Percentiles rank a stretch among this genome's conserved stretches.
These are phyloP conservation scores for Globisporangium viniferum DNA, from an alignment of 352 stramenopile species.

Conservation along the genomic window DNA sequence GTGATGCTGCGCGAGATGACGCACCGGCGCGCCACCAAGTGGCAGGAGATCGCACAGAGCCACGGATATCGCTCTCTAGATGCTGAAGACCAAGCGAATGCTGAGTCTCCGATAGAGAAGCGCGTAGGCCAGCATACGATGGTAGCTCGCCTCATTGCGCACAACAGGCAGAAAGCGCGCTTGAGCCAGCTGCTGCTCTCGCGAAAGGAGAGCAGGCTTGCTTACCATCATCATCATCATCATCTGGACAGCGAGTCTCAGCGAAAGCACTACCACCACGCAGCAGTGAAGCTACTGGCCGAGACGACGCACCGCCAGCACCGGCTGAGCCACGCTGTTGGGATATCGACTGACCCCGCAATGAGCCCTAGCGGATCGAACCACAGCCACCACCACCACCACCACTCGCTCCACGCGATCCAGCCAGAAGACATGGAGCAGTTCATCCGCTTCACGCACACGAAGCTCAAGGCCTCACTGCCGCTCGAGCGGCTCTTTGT, in stretches of 20 bases:
- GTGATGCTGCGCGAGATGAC: slow-evolving; percentile 49
- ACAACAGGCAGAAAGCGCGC: neutral
- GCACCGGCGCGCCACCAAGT: slow-evolving; percentile 30
- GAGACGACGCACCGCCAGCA: slow-evolving; percentile 24
- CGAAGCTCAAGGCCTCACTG: slow-evolving; percentile 20
- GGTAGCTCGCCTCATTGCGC: slow-evolving; percentile 6
- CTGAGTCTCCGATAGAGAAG: neutral
- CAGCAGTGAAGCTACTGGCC: slow-evolving; percentile 20
- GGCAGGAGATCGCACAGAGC: slow-evolving; percentile 26
- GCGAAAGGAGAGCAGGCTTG: neutral
- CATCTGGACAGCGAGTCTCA: neutral
- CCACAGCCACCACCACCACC: too few relatives aligned
- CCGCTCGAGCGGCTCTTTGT: slow-evolving; percentile 37
- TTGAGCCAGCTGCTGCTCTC: slow-evolving; percentile 11
- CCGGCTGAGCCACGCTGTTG: slow-evolving; percentile 19
- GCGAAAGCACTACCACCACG: neutral
- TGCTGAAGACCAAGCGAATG: too few relatives aligned
- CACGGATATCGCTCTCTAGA: slow-evolving; percentile 23
- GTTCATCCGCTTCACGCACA: slow-evolving; percentile 31
- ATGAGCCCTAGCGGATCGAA: neutral
- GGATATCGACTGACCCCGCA: neutral
- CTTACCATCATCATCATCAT: neutral
- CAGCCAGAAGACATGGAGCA: slow-evolving; percentile 25
- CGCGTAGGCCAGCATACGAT: neutral
- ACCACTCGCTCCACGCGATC: slow-evolving; percentile 12